Evolutionary conservation across 1,284 basidiomycete genomes (phyloP).

Genomic region (Pseudomicrostroma phylloplanum): DNA sequence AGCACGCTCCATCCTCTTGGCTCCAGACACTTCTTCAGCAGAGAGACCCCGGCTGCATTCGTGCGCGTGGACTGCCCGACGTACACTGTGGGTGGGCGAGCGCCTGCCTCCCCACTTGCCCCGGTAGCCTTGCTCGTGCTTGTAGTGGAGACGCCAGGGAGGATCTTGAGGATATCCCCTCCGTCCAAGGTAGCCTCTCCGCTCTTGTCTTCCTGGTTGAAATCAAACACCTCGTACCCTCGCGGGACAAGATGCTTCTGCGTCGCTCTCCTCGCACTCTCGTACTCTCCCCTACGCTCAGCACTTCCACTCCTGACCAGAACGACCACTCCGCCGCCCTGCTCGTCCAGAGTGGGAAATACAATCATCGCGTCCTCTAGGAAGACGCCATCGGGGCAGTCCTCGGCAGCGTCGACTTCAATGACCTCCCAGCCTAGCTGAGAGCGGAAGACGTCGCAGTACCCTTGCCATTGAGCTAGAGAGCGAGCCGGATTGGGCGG

Average conservation of each 20-base stretch:
- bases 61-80: conserved; percentile 1
- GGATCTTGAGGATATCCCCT: conserved; percentile 20
- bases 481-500: conserved; percentile 7
- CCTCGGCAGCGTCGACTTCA: background rate
- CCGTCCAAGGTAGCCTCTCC: conserved; percentile 16
- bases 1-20: conserved; percentile 13
- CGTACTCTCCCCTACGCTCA: background rate
- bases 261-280: background rate
- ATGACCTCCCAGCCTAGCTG: conserved; percentile 14
- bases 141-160: background rate
- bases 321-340: conserved; percentile 1
- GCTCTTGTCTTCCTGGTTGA: background rate
- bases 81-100: background rate
- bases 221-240: background rate
- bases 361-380: conserved; percentile 20
- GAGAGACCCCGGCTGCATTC: background rate
- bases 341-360: conserved; percentile 6
- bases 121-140: no score
- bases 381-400: conserved; percentile 18
- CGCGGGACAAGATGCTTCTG: background rate
- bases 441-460: conserved; percentile 8
- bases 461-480: conserved; percentile 14
- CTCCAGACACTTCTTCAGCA: background rate
- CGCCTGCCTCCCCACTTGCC: no score
- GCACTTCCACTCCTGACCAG: background rate